A percentile compares a stretch with the other conserved stretches of the same genome.
phyloP scores from a whole-genome alignment of 2,329 filamentous ascomycete species.

The Plenodomus biglobosus region DNA sequence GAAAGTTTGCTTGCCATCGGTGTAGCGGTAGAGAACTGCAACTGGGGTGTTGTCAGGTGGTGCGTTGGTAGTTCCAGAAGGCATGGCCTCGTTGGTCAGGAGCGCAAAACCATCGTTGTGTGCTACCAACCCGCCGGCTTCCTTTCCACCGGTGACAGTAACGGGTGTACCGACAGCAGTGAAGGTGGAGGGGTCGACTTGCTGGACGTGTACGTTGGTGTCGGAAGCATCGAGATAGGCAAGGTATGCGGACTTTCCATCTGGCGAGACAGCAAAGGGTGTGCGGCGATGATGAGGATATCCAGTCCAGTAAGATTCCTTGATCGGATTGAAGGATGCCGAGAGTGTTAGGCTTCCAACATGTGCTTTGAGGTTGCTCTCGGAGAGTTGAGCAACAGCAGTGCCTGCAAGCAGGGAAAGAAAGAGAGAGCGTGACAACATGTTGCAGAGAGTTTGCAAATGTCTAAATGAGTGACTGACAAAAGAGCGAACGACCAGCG shows the following conservation, averaged over 20 bases:
- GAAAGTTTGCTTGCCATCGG: slow-evolving; percentile 57
- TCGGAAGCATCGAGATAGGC: slow-evolving; percentile 62
- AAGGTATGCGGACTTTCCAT: slow-evolving; percentile 61
- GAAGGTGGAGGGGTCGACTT: slow-evolving; percentile 58
- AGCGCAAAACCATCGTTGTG: slow-evolving; percentile 66
- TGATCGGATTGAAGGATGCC: slow-evolving; percentile 58
- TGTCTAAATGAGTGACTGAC: slow-evolving; percentile 29
- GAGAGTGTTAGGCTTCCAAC: slow-evolving; percentile 52
- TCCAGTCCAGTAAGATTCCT: slow-evolving; percentile 63
- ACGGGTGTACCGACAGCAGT: slow-evolving; percentile 55
- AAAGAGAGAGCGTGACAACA: slow-evolving; percentile 36
- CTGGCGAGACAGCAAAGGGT: slow-evolving; percentile 61
- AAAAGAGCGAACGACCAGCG: slow-evolving; percentile 41
- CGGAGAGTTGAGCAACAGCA: slow-evolving; percentile 41
- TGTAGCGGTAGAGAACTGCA: slow-evolving; percentile 62
- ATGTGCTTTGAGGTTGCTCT: slow-evolving; percentile 48
- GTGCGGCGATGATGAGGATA: slow-evolving; percentile 64
- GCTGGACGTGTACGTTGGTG: slow-evolving; percentile 60
- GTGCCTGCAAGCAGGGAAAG: slow-evolving; percentile 38
- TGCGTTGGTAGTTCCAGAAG: slow-evolving; percentile 54
- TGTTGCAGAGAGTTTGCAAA: slow-evolving; percentile 29
- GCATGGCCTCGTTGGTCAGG: slow-evolving; percentile 59
- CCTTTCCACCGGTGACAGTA: slow-evolving; percentile 57
- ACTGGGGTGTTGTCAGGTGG: slow-evolving; percentile 55
- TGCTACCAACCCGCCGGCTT: slow-evolving; percentile 61